A percentile compares a stretch with the other conserved stretches of the same genome.
These are phyloP conservation scores for Deuterostichococcus epilithicus DNA, from an alignment of 139 green algal species.

Conservation along the genomic window DNA sequence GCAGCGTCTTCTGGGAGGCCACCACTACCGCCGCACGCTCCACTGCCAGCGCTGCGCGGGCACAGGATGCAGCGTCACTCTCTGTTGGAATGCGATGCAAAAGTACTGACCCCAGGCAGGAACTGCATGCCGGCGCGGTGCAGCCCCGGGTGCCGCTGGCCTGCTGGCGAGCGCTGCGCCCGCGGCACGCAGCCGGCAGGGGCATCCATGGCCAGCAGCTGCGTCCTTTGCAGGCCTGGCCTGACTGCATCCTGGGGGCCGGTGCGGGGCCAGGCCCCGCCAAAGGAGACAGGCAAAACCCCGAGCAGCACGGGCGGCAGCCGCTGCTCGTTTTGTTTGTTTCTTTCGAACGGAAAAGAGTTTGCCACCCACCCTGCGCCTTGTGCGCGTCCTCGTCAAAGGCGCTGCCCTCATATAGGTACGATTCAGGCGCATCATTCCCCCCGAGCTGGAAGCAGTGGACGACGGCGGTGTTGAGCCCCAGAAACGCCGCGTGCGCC, in stretches of 20 bases:
- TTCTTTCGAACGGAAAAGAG: not conserved
- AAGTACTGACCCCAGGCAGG: too few relatives aligned
- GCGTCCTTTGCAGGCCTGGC: too few relatives aligned
- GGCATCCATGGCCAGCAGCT: too few relatives aligned
- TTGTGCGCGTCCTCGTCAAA: slow-evolving; percentile 1
- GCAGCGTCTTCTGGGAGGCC: slow-evolving; percentile 52
- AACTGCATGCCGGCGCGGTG: too few relatives aligned
- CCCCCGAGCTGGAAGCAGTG: not conserved
- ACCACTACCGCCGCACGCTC: slow-evolving; percentile 48
- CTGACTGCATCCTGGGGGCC: too few relatives aligned
- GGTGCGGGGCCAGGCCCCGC: too few relatives aligned
- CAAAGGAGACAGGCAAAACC: too few relatives aligned
- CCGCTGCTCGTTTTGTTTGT: too few relatives aligned
- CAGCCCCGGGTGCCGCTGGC: too few relatives aligned
- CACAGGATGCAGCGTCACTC: not conserved
- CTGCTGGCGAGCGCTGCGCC: too few relatives aligned
- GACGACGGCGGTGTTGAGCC: slow-evolving; percentile 34
- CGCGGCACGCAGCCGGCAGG: too few relatives aligned
- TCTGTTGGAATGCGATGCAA: too few relatives aligned
- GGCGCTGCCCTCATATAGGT: not conserved
- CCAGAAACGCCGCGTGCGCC: slow-evolving; percentile 56
- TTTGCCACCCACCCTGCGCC: not conserved
- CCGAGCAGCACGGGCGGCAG: not conserved
- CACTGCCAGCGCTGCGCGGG: slow-evolving; percentile 25
- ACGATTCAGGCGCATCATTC: not conserved